Evolutionary conservation across 2,329 filamentous ascomycete species (phyloP).

Genomic region (Cordyceps farinosa): DNA sequence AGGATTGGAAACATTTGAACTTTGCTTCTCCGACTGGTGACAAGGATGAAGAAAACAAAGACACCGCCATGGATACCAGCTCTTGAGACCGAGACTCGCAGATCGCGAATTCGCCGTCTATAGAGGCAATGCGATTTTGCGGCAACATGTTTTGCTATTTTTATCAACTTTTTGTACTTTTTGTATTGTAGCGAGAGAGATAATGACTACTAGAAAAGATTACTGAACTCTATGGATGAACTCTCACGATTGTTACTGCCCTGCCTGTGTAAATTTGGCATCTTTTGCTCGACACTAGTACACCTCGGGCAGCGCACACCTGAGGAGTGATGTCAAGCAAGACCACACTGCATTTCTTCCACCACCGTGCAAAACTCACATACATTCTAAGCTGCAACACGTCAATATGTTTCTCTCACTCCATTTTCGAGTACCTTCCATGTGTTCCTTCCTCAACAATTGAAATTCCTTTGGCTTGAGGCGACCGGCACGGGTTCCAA

Average conservation of each 20-base stretch:
- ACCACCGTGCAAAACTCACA: background rate
- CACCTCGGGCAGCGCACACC: background rate
- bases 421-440: background rate
- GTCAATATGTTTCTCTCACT: background rate
- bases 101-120: background rate
- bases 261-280: too few species aligned
- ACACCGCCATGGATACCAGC: slow-evolving; percentile 11
- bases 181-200: too few species aligned
- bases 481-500: background rate
- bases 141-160: background rate
- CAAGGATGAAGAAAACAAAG: slow-evolving; percentile 15
- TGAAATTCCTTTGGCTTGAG: background rate
- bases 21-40: slow-evolving; percentile 40
- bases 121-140: background rate
- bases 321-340: background rate
- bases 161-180: too few species aligned
- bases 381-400: too few species aligned
- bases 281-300: background rate
- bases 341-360: background rate
- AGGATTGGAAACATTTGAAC: slow-evolving; percentile 87
- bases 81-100: background rate
- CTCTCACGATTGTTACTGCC: too few species aligned
- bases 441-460: background rate
- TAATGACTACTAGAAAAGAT: too few species aligned
- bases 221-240: too few species aligned